These are phyloP conservation scores for Boletus sp. DNA, from an alignment of 768 basidiomycete species.

Conservation along the genomic window DNA sequence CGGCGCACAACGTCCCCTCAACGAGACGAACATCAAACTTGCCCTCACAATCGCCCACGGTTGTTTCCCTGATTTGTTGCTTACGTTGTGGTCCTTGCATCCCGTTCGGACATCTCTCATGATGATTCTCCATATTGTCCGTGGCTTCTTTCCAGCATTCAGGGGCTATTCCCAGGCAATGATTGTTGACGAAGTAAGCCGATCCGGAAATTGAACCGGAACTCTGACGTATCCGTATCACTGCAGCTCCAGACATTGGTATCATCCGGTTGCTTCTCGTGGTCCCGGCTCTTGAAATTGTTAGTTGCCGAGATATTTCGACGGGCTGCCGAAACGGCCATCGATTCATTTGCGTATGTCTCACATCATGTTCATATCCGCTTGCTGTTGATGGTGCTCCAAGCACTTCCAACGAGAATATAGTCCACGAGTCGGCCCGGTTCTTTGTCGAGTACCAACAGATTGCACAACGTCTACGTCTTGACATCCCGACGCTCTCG, in stretches of 20 bases:
- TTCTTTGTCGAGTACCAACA: conserved; percentile 79
- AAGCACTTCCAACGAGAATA: conserved; percentile 67
- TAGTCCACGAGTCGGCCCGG: conserved; percentile 71
- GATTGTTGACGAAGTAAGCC: conserved; percentile 77
- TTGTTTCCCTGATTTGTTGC: conserved; percentile 56
- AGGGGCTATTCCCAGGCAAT: conserved; percentile 85
- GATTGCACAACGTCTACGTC: conserved; percentile 69
- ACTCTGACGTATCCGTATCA: neutral
- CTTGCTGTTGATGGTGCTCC: conserved; percentile 1
- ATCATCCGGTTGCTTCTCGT: conserved; percentile 69
- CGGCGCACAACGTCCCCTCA: conserved; percentile 69
- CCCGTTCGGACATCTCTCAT: conserved; percentile 70
- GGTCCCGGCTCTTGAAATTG: conserved; percentile 59
- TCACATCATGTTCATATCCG: conserved; percentile 14
- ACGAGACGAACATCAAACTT: conserved; percentile 51
- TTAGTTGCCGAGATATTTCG: conserved; percentile 62
- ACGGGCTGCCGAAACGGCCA: conserved; percentile 58
- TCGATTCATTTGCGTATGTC: conserved; percentile 76
- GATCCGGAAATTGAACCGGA: conserved; percentile 10
- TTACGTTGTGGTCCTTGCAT: conserved; percentile 52
- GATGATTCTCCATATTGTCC: conserved; percentile 65
- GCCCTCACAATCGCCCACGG: conserved; percentile 54
- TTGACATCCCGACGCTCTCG: conserved; percentile 76
- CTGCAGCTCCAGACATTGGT: conserved; percentile 66
- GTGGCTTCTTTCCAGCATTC: conserved; percentile 78